phyloP scores from a whole-genome alignment of 148 eudicot genomes.

The Gaultheria prostrata region DNA sequence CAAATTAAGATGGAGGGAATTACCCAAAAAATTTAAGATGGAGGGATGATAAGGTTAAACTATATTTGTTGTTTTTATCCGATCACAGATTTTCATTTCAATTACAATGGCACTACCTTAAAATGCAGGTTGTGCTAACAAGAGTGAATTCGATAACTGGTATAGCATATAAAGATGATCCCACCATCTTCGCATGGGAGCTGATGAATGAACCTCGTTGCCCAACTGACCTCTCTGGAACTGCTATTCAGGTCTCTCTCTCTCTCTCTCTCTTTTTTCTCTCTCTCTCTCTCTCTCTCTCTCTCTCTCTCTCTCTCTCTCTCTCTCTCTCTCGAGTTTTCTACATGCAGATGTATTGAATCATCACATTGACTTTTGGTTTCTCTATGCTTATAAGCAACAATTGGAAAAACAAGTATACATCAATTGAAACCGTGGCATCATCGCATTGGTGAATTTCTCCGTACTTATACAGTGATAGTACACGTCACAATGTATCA shows the following conservation, averaged over 20 bases:
- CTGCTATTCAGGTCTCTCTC: constrained; percentile 23
- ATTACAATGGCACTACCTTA: not conserved
- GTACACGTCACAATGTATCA: no score
- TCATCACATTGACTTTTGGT: not conserved
- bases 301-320: not conserved
- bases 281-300: constrained; percentile 15
- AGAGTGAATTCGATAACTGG: constrained; percentile 32
- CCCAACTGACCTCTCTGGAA: constrained; percentile 31
- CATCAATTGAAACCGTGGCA: no score
- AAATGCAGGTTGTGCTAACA: constrained; percentile 28
- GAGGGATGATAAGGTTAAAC: not conserved
- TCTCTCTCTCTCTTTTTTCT: constrained; percentile 3
- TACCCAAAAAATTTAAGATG: not conserved
- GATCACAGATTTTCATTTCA: not conserved
- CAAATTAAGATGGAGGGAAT: not conserved
- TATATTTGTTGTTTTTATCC: not conserved
- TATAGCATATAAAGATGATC: constrained; percentile 35
- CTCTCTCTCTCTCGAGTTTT: not conserved
- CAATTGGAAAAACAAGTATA: not conserved
- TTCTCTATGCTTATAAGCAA: not conserved
- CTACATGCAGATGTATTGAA: not conserved
- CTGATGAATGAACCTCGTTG: constrained; percentile 48
- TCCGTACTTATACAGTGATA: no score
- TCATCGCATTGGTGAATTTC: no score
- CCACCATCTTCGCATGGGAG: constrained; percentile 46